Base-by-base conservation (phyloP, 345 rosid genomes). In the Eucalyptus rudis region DNA sequence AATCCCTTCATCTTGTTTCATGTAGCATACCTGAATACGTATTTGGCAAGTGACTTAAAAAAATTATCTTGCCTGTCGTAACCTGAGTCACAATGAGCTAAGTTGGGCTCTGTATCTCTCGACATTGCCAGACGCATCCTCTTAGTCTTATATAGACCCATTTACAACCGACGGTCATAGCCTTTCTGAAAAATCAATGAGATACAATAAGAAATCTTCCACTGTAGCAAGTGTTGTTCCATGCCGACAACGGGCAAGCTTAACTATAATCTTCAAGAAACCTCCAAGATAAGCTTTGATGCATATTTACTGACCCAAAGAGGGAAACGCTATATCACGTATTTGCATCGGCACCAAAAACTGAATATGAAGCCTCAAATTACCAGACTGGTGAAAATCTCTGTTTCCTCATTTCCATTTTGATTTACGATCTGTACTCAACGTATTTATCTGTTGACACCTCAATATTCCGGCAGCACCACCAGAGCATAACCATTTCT, bases 401-500 rank as follows among this genome's bases (percentile, higher is more conserved):
- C 83, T 6, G 83, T 50, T 76, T 80, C 51, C 86, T 44, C 58
- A 71, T 24, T 87, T 88, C 56, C 31, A 59, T 56, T 84, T 49
- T 36, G 44, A 56, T 66, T 89, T 89, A 66, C 25, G 90, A 89
- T 87, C 88, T 8, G 76, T 25, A 88, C 87, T 90, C 50, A 83
- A 89, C 44, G 90, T 45, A 68, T 59, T 64, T 79, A 96, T 93
- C 92, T 96, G 94, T 90, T 95, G 98, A 90, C 98, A 98, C 87
- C 97, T 92, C 52, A 97, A 92, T 58, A 98, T 93, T 64, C 99
- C 98, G 0, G 98, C 98, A 3, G 97, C 98, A 93, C 99, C 99
- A 19, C 99, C 99, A 2, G 90, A 94, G 89, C 96, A 94, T 83
- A 96, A 52, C 99, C 99, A 98, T 90, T 97, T 95, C 94, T 96